phyloP scores from a whole-genome alignment of 2,329 filamentous ascomycete species.

The Celoporthe dispersa region DNA sequence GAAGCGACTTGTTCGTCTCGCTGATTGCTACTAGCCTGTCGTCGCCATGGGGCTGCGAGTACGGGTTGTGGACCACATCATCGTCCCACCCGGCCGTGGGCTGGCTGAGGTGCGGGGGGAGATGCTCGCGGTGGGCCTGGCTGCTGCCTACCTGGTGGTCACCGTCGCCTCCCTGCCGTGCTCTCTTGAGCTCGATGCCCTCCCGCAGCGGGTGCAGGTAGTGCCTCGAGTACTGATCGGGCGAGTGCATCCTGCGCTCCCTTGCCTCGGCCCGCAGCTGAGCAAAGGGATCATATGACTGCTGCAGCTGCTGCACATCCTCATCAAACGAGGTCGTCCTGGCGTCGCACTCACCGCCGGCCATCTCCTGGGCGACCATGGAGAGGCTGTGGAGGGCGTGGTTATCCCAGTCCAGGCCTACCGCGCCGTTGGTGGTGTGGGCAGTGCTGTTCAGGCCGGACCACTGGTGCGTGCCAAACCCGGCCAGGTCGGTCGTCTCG shows the following conservation, averaged over 20 bases:
- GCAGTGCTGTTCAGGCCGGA: slow-evolving; percentile 22
- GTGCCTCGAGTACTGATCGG: slow-evolving; percentile 19
- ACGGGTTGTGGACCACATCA: slow-evolving; percentile 19
- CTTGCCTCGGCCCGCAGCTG: slow-evolving; percentile 24
- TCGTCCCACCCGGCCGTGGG: slow-evolving; percentile 19
- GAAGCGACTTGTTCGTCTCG: slow-evolving; percentile 10
- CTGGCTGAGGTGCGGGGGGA: slow-evolving; percentile 23
- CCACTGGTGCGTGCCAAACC: slow-evolving; percentile 25
- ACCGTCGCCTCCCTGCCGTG: slow-evolving; percentile 12
- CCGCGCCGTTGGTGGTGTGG: slow-evolving; percentile 15
- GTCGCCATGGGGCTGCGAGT: slow-evolving; percentile 15
- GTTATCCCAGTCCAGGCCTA: slow-evolving; percentile 27
- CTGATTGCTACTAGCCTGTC: slow-evolving; percentile 15
- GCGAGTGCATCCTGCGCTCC: slow-evolving; percentile 19
- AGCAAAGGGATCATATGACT: slow-evolving; percentile 28
- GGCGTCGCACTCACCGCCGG: slow-evolving; percentile 15
- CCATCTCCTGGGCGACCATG: slow-evolving; percentile 22
- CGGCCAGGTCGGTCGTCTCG: slow-evolving; percentile 18
- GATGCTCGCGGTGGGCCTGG: slow-evolving; percentile 9
- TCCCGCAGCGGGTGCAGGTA: slow-evolving; percentile 14
- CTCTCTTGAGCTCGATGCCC: slow-evolving; percentile 22
- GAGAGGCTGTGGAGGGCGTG: slow-evolving; percentile 25
- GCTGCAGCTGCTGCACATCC: slow-evolving; percentile 24
- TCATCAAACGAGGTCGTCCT: slow-evolving; percentile 13
- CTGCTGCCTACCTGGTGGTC: slow-evolving; percentile 1